Evolutionary conservation across 2,329 filamentous ascomycete species (phyloP), one percentile per base, ranked within the genome.

Genomic region (Colletotrichum filicis): DNA sequence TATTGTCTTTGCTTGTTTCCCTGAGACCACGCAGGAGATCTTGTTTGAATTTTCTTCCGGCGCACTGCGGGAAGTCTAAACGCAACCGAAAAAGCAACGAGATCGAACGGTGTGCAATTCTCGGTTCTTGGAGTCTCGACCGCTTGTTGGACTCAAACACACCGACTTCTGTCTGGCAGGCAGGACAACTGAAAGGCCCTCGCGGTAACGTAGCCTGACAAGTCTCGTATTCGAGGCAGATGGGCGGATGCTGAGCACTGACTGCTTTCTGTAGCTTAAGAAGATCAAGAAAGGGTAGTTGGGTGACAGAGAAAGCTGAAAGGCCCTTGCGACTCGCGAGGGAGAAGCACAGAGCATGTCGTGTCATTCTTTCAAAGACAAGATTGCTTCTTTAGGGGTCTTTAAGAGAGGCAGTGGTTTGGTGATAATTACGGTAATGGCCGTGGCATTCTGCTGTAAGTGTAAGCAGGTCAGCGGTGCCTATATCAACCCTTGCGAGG

Each of bases 21-120:
- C 26, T 57, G 37, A 35, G 19, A 49, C 42, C 19, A 49, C 42
- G 8, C 9, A 49, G 16, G 42, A 22, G 42, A 49, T 49, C 42
- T 49, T 22, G 19, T 49, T 49, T 49, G 42, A 49, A 49, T n/a
- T 22, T 49, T 28, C 57, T 30, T 49, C 22, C 66, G 35, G 57
- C 35, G 57, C 35, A 62, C 30, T 37, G 37, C 64, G 64, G 64
- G 37, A 57, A 24, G 42, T 30, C 28, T 71, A 55, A 49, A 53
- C 32, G 56, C 32, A 30, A 30, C 55, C 14, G 11, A 61, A 64
- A 62, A 70, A 70, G 61, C 30, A 70, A 59, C 22, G 37, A 56
- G 42, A 68, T 71, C 56, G 49, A 62, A 71, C 64, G 69, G 57
- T 37, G 65, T 57, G 57, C 32, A 42, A 19, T 42, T 19, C 37